These are phyloP conservation scores for Hansfordia pulvinata DNA, from an alignment of 2,329 filamentous ascomycete genomes.

Conservation along the genomic window DNA sequence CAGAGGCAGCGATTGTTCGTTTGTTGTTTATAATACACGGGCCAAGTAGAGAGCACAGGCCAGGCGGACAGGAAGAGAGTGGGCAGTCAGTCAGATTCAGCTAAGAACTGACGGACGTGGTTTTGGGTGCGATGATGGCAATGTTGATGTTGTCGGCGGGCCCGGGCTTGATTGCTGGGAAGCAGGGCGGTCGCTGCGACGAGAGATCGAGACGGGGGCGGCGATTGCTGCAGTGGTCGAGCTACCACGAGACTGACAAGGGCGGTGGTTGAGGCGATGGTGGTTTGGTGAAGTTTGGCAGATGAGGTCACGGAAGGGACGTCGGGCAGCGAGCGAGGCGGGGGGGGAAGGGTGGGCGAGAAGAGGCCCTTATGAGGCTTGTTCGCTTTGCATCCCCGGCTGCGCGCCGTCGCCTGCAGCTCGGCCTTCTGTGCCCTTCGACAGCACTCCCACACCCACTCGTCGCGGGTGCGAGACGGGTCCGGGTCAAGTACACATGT, in stretches of 20 bases:
- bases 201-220: background rate
- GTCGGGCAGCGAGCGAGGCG: conserved; percentile 1
- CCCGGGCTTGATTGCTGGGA: background rate
- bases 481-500: too few species aligned
- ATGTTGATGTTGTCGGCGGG: background rate
- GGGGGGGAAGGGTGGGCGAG: conserved; percentile 1
- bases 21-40: conserved; percentile 2
- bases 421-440: too few species aligned
- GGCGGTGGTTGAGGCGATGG: background rate
- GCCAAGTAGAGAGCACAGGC: conserved; percentile 11
- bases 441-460: too few species aligned
- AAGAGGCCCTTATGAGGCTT: too few species aligned
- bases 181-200: background rate
- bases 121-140: too few species aligned
- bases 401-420: too few species aligned
- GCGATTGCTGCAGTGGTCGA: background rate
- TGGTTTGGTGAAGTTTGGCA: background rate
- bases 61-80: conserved; percentile 4
- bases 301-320: conserved; percentile 1
- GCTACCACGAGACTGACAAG: background rate
- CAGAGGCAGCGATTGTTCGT: conserved; percentile 5
- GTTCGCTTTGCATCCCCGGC: too few species aligned
- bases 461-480: too few species aligned
- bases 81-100: conserved; percentile 16
- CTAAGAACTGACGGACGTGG: conserved; percentile 15